Conservation (phyloP, 2,329 filamentous ascomycete genomes). For the Thielaviopsis cerberus region DNA sequence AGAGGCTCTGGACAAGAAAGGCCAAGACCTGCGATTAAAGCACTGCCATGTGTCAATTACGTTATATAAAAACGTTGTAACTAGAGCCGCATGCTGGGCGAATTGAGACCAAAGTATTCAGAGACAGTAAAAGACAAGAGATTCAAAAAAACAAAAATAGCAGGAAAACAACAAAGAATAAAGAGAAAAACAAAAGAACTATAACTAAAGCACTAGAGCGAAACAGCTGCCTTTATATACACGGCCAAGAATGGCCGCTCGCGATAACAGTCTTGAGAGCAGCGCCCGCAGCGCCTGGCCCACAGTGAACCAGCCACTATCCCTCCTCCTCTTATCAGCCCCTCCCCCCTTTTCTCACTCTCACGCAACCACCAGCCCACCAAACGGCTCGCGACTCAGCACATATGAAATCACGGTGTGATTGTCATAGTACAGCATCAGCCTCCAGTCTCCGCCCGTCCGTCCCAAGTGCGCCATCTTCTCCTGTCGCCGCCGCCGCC, state of each 20-base stretch:
- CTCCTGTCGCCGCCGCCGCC: background rate
- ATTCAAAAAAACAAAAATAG: background rate
- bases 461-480: background rate
- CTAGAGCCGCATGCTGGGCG: background rate
- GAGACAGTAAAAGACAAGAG: background rate
- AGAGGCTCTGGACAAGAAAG: background rate
- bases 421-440: constrained; percentile 56
- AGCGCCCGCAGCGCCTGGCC: too few relatives aligned
- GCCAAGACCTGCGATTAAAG: background rate
- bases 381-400: constrained; percentile 27
- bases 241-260: too few relatives aligned
- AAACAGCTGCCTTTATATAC: too few relatives aligned
- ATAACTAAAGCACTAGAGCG: background rate
- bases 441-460: constrained; percentile 35
- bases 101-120: background rate
- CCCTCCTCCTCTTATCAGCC: too few relatives aligned
- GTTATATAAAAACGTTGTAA: background rate
- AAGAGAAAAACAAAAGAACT: constrained; percentile 3
- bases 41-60: background rate
- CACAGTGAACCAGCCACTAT: background rate
- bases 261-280: too few relatives aligned
- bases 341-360: background rate
- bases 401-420: constrained; percentile 54
- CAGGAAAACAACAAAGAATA: background rate
- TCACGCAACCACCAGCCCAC: constrained; percentile 6